phyloP scores from a whole-genome alignment of 306 rosid species.

The Cicer yamashitae region DNA sequence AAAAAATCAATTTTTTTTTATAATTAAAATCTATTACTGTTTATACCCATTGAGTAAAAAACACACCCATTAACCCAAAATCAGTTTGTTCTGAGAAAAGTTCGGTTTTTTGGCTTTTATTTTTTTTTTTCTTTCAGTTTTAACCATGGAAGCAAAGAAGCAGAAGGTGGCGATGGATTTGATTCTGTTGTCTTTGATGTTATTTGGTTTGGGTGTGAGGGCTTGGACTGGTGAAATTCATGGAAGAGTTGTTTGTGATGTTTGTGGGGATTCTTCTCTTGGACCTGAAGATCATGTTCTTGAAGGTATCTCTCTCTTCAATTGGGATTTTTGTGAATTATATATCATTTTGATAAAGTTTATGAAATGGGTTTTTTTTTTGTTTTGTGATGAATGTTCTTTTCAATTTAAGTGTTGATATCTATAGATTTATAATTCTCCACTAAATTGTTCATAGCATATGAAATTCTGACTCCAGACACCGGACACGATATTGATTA shows the following conservation, averaged over 20 bases:
- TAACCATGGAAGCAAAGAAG: slow-evolving; percentile 55
- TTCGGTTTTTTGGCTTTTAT: background rate
- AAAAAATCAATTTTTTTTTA: background rate
- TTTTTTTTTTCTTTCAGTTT: background rate
- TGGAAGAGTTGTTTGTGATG: slow-evolving; percentile 92
- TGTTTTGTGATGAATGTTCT: background rate
- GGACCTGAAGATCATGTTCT: slow-evolving; percentile 94
- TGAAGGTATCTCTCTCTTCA: slow-evolving; percentile 61
- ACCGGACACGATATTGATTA: too few relatives aligned
- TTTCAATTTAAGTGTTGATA: background rate
- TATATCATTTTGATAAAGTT: background rate
- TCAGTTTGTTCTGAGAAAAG: background rate
- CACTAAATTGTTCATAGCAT: background rate
- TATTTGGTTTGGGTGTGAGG: slow-evolving; percentile 51
- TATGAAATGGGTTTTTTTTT: slow-evolving; percentile 2
- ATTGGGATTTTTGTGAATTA: slow-evolving; percentile 23
- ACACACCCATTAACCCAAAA: slow-evolving; percentile 19
- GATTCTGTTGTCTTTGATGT: slow-evolving; percentile 44
- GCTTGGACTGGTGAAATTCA: slow-evolving; percentile 98
- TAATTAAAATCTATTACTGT: too few relatives aligned
- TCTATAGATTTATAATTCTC: background rate
- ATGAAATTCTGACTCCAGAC: background rate
- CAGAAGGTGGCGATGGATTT: slow-evolving; percentile 48
- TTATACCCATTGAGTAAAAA: background rate
- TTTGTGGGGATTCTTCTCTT: slow-evolving; percentile 84